phyloP scores from a whole-genome alignment of 441 rosid species.

The Pelargonium australe region DNA sequence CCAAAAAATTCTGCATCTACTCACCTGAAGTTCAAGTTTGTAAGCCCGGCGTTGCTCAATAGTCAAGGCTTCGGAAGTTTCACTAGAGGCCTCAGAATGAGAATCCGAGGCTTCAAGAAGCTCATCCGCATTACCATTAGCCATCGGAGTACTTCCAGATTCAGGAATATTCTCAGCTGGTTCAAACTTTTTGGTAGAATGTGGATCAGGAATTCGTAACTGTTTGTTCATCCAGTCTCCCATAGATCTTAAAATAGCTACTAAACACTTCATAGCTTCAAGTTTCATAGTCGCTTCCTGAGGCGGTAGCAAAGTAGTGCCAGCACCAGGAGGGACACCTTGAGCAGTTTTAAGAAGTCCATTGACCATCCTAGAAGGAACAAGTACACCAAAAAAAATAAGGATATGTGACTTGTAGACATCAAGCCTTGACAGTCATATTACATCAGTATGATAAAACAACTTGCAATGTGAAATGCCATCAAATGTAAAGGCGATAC shows the following conservation, averaged over 20 bases:
- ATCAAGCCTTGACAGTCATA: slow-evolving; percentile 17
- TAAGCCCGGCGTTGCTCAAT: slow-evolving; percentile 98
- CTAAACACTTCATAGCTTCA: slow-evolving; percentile 96
- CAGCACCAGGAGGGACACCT: slow-evolving; percentile 78
- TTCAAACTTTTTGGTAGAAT: slow-evolving; percentile 56
- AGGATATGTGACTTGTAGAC: not conserved
- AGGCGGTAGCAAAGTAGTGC: slow-evolving; percentile 71
- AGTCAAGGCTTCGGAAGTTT: slow-evolving; percentile 74
- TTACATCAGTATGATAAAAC: slow-evolving; percentile 1
- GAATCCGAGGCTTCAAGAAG: slow-evolving; percentile 72
- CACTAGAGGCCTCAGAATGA: slow-evolving; percentile 74
- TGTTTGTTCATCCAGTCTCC: slow-evolving; percentile 99
- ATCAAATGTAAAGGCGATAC: not conserved
- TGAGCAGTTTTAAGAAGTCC: slow-evolving; percentile 99
- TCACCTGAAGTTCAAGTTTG: slow-evolving; percentile 97
- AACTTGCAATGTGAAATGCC: not conserved
- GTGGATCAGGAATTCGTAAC: slow-evolving; percentile 73
- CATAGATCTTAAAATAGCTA: slow-evolving; percentile 87
- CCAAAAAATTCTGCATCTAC: slow-evolving; percentile 8
- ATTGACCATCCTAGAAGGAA: slow-evolving; percentile 77
- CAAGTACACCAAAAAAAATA: slow-evolving; percentile 14
- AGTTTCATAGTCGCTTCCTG: slow-evolving; percentile 88
- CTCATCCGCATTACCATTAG: slow-evolving; percentile 81
- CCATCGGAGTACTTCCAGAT: slow-evolving; percentile 48
- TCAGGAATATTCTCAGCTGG: slow-evolving; percentile 52